A percentile compares a stretch with the other conserved stretches of the same genome.
phyloP scores from a whole-genome alignment of 768 basidiomycete genomes.

The Chalciporus chontae region DNA sequence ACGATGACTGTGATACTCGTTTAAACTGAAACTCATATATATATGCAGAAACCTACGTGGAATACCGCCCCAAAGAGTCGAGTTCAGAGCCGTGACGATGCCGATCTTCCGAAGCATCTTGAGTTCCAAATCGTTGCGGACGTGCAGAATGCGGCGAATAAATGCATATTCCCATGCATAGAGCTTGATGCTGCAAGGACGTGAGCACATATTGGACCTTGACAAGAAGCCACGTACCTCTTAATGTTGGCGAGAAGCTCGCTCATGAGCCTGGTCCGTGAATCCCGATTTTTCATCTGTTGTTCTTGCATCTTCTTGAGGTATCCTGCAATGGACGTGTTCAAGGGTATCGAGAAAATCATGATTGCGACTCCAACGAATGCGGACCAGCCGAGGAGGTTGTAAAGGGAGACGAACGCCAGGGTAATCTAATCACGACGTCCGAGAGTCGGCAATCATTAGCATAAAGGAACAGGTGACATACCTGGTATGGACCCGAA shows the following conservation, averaged over 20 bases:
- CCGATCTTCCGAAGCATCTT: conserved; percentile 83
- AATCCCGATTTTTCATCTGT: conserved; percentile 94
- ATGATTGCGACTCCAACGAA: conserved; percentile 89
- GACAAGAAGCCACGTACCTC: conserved; percentile 40
- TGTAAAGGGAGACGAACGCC: conserved; percentile 88
- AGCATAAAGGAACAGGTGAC: conserved; percentile 1
- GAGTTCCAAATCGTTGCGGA: conserved; percentile 81
- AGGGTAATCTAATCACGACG: conserved; percentile 57
- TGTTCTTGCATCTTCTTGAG: conserved; percentile 75
- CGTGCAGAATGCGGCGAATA: conserved; percentile 68
- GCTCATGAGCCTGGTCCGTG: conserved; percentile 82
- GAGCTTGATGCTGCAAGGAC: conserved; percentile 70
- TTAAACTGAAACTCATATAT: background rate
- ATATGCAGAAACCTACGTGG: conserved; percentile 37
- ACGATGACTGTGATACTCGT: conserved; percentile 48
- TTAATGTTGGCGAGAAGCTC: conserved; percentile 92
- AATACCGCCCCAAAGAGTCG: conserved; percentile 64
- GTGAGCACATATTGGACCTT: background rate
- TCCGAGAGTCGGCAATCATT: background rate
- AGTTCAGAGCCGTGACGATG: conserved; percentile 61
- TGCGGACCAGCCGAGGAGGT: conserved; percentile 86
- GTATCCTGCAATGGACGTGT: conserved; percentile 65
- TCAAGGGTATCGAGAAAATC: conserved; percentile 76
- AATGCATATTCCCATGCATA: conserved; percentile 97
- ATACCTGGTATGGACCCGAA: conserved; percentile 82